Evolutionary conservation across 306 rosid genomes (phyloP).

Genomic region (Trifolium fragiferum): DNA sequence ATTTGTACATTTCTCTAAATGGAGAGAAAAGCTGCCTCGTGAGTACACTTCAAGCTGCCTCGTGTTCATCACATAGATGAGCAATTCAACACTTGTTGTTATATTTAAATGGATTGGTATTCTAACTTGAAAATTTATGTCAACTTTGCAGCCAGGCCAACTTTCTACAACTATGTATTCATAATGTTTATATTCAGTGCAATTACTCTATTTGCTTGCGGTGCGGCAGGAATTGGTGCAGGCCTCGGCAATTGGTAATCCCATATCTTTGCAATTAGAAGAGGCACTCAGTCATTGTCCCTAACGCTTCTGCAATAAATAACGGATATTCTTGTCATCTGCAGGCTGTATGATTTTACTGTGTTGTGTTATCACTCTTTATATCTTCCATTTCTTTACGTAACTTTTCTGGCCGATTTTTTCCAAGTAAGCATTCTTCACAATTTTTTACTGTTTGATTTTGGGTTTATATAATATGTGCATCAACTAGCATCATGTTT

Average conservation of each 20-base stretch:
- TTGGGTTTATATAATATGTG: constrained; percentile 9
- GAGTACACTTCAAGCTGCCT: constrained; percentile 46
- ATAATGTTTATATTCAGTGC: constrained; percentile 63
- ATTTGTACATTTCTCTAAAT: constrained; percentile 73
- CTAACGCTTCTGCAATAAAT: constrained; percentile 26
- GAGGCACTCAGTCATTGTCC: neutral
- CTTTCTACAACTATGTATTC: constrained; percentile 64
- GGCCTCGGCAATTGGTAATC: constrained; percentile 72
- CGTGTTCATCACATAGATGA: constrained; percentile 1
- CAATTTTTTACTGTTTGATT: constrained; percentile 17
- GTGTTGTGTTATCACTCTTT: constrained; percentile 66
- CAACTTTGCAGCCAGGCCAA: constrained; percentile 70
- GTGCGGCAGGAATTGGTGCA: constrained; percentile 55
- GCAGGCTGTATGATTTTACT: constrained; percentile 73
- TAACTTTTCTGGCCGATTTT: constrained; percentile 72
- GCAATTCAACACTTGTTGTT: constrained; percentile 10
- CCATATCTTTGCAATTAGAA: neutral
- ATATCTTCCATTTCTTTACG: constrained; percentile 73
- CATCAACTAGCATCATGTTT: constrained; percentile 13
- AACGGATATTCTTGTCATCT: constrained; percentile 18
- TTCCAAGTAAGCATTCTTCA: constrained; percentile 56
- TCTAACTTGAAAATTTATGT: constrained; percentile 37
- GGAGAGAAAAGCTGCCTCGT: constrained; percentile 84
- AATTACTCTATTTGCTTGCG: constrained; percentile 60
- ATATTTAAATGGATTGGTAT: constrained; percentile 19